Evolutionary conservation across 768 basidiomycete genomes (phyloP).

Genomic region (Suillus discolor): DNA sequence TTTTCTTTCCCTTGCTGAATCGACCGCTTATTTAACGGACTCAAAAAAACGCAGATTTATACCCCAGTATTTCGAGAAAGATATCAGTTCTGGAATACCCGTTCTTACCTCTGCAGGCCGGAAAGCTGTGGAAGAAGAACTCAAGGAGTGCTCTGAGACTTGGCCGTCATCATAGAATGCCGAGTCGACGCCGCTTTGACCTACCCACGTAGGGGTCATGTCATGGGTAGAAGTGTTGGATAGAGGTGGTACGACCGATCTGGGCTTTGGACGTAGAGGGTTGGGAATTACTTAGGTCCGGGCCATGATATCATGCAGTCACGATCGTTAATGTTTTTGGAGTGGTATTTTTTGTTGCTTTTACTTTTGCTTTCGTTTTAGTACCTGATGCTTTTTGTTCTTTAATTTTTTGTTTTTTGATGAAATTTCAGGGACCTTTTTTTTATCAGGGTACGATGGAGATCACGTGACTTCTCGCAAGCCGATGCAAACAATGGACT

Average conservation of each 20-base stretch:
- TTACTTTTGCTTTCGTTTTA: not conserved
- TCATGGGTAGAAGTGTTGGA: not conserved
- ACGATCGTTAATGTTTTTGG: not conserved
- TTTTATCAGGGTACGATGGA: not conserved
- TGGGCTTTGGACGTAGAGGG: not conserved
- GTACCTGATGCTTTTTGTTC: not conserved
- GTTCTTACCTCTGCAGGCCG: conserved; percentile 68
- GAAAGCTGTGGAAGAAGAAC: conserved; percentile 75
- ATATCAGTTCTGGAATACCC: conserved; percentile 67
- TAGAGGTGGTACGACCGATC: not conserved
- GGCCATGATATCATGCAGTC: conserved; percentile 1
- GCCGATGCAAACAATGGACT: no score
- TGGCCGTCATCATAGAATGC: not conserved
- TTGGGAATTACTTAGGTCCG: not conserved
- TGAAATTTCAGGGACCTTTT: not conserved
- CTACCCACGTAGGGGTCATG: not conserved
- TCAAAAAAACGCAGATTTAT: conserved; percentile 52
- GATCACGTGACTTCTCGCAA: no score
- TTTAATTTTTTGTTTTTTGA: not conserved
- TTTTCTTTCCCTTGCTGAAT: conserved; percentile 22
- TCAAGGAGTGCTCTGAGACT: conserved; percentile 28
- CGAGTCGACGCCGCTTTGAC: not conserved
- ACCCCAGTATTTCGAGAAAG: conserved; percentile 74
- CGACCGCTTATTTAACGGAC: not conserved
- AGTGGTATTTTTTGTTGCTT: not conserved